Conservation (phyloP, 768 basidiomycete species). For the Epithele typhae region DNA sequence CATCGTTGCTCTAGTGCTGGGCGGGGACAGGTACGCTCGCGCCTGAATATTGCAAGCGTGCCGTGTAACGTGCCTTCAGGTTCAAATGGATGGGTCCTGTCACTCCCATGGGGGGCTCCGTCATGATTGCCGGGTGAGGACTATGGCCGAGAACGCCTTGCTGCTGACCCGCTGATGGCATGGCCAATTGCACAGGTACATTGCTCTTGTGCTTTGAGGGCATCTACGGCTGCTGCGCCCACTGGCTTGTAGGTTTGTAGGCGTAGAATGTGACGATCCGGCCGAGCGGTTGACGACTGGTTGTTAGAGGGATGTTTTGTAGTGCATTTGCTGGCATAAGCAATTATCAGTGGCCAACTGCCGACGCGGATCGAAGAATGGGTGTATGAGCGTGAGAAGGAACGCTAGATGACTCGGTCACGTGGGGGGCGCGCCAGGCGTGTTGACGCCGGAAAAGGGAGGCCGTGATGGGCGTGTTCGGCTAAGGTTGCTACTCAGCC, state of each 20-base stretch:
- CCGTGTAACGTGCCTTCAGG: conserved; percentile 19
- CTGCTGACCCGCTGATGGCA: conserved; percentile 5
- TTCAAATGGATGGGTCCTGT: conserved; percentile 55
- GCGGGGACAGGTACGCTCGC: conserved; percentile 36
- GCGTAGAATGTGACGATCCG: too few species aligned
- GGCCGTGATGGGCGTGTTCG: conserved; percentile 15
- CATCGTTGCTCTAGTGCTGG: conserved; percentile 52
- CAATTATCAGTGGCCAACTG: too few species aligned
- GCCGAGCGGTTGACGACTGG: too few species aligned
- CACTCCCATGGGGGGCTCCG: conserved; percentile 60
- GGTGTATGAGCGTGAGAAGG: conserved; percentile 8
- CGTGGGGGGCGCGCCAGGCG: conserved; percentile 40
- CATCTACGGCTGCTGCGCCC: too few species aligned
- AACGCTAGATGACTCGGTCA: conserved; percentile 26
- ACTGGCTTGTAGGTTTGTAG: too few species aligned
- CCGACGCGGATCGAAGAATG: too few species aligned
- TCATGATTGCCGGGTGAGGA: conserved; percentile 67
- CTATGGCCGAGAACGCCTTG: background rate
- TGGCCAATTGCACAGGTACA: conserved; percentile 46
- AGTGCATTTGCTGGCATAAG: too few species aligned
- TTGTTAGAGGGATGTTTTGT: too few species aligned
- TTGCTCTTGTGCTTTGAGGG: conserved; percentile 47
- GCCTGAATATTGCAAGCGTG: background rate
- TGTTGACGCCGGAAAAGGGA: conserved; percentile 38
- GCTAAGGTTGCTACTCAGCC: conserved; percentile 5